Conservation (phyloP, 2,329 filamentous ascomycete species). For the Colletotrichum theobromicola region DNA sequence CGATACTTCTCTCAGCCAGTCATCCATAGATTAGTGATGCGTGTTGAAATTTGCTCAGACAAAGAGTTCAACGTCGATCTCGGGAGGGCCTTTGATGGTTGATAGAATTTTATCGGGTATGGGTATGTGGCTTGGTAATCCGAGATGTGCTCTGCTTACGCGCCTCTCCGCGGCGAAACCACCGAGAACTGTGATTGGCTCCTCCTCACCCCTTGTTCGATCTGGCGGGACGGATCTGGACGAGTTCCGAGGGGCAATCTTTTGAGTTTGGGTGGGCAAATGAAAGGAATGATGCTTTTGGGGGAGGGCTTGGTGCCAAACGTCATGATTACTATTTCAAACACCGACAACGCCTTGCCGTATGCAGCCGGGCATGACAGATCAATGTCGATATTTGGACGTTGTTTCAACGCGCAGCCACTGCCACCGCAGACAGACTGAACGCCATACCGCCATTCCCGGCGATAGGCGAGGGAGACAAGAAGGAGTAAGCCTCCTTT, state of each 20-base stretch:
- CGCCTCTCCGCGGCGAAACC: background rate
- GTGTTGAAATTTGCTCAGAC: background rate
- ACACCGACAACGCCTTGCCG: background rate
- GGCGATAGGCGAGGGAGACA: background rate
- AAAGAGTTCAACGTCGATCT: background rate
- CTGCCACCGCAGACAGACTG: background rate
- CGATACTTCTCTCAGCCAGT: background rate
- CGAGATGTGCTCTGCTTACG: background rate
- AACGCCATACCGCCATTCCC: background rate
- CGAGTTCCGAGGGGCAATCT: background rate
- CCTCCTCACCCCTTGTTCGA: background rate
- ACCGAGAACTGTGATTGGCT: background rate
- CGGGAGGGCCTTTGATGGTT: background rate
- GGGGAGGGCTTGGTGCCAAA: background rate
- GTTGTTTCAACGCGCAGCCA: background rate
- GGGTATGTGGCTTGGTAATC: background rate
- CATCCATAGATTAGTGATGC: background rate
- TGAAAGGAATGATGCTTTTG: background rate
- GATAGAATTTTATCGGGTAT: background rate
- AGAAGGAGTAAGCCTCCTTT: background rate
- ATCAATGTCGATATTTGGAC: background rate
- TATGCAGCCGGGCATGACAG: conserved; percentile 1
- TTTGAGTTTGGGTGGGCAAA: background rate
- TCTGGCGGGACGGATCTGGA: background rate
- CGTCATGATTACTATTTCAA: background rate